Conservation (phyloP, 495 filamentous ascomycete species). For the Aspergillus funiculosus region DNA sequence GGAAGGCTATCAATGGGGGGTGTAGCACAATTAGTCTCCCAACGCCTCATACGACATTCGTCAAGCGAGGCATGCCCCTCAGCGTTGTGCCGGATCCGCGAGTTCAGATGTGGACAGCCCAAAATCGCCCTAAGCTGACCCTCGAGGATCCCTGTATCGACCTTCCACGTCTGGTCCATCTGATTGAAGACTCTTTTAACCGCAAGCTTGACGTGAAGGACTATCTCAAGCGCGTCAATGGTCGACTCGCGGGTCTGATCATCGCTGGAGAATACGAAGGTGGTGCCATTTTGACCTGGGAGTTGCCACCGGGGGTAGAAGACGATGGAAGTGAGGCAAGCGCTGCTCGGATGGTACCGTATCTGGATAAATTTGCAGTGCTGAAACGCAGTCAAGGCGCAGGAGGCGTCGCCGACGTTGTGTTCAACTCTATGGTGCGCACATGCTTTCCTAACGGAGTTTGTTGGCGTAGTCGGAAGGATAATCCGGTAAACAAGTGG, state of each 20-base stretch:
- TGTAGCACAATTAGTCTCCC: slow-evolving; percentile 26
- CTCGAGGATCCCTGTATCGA: slow-evolving; percentile 77
- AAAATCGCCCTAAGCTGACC: slow-evolving; percentile 49
- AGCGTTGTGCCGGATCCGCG: slow-evolving; percentile 71
- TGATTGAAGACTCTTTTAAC: slow-evolving; percentile 93
- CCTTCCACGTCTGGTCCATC: slow-evolving; percentile 68
- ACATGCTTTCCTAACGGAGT: slow-evolving; percentile 77
- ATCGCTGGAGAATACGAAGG: slow-evolving; percentile 97
- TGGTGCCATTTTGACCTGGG: slow-evolving; percentile 92
- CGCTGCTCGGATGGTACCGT: slow-evolving; percentile 66
- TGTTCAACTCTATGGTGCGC: slow-evolving; percentile 93
- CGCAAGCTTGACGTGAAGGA: slow-evolving; percentile 75
- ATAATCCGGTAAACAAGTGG: slow-evolving; percentile 89
- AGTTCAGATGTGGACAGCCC: slow-evolving; percentile 58
- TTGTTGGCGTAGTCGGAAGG: slow-evolving; percentile 72
- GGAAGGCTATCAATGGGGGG: slow-evolving; percentile 29
- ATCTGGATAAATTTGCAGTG: slow-evolving; percentile 97
- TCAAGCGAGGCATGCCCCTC: slow-evolving; percentile 86
- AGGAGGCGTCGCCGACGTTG: slow-evolving; percentile 87
- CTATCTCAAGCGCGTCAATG: slow-evolving; percentile 72
- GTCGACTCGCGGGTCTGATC: slow-evolving; percentile 80
- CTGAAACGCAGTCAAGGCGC: slow-evolving; percentile 81
- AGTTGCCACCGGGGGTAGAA: slow-evolving; percentile 57
- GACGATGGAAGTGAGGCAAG: slow-evolving; percentile 49
- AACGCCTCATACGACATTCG: slow-evolving; percentile 61